Conservation (phyloP, 192 early-diverging fungal genomes). For the Coemansia sp. region DNA sequence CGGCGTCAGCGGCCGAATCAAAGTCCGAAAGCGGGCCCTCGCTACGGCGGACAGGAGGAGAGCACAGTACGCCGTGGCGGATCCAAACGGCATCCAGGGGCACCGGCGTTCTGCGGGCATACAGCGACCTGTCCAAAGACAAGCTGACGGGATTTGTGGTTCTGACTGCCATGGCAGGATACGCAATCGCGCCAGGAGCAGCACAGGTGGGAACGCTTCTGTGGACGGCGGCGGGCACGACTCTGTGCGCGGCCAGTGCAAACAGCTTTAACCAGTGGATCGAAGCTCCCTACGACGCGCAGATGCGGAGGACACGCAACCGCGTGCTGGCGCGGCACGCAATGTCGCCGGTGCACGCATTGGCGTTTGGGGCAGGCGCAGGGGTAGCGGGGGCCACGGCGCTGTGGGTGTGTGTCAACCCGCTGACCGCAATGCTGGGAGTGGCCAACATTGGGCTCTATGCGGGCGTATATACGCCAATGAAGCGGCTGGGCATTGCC, state of each 20-base stretch:
- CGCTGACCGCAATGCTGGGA: constrained; percentile 74
- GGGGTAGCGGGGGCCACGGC: constrained; percentile 62
- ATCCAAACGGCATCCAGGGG: constrained; percentile 15
- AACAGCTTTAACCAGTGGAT: constrained; percentile 97
- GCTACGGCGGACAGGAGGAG: too few relatives aligned
- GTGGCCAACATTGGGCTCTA: constrained; percentile 86
- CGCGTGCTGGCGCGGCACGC: constrained; percentile 77
- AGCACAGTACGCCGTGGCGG: constrained; percentile 26
- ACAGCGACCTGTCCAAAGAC: constrained; percentile 77
- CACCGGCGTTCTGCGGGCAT: constrained; percentile 25
- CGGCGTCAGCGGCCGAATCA: too few relatives aligned
- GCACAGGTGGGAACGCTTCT: constrained; percentile 57
- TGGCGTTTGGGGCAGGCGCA: constrained; percentile 61
- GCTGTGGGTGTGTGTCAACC: constrained; percentile 77
- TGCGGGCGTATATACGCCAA: constrained; percentile 80
- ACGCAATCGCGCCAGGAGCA: constrained; percentile 81
- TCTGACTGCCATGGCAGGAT: constrained; percentile 91
- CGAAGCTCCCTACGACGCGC: constrained; percentile 92
- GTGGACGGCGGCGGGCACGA: constrained; percentile 78
- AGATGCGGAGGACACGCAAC: constrained; percentile 91
- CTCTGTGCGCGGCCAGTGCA: constrained; percentile 80
- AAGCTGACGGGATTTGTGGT: constrained; percentile 86
- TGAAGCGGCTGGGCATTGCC: constrained; percentile 89
- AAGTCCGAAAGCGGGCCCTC: too few relatives aligned
- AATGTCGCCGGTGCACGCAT: constrained; percentile 70